A percentile compares a stretch with the other conserved stretches of the same genome.
Conservation (phyloP, 306 rosid species). For the Cicer cuneatum region DNA sequence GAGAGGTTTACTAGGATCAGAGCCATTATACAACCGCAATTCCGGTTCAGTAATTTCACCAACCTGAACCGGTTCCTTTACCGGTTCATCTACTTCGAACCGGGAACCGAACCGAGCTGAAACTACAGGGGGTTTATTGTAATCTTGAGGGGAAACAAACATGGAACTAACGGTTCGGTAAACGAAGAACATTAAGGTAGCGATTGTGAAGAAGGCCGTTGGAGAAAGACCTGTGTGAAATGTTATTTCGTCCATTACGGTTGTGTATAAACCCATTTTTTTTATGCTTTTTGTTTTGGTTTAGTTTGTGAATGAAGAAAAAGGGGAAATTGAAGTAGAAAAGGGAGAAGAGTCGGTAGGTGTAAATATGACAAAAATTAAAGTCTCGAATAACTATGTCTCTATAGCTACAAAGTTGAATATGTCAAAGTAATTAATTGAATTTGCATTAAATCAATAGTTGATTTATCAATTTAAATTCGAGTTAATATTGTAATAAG, state of each 20-base stretch:
- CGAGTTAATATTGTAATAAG: too few relatives aligned
- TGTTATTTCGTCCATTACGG: background rate
- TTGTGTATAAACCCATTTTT: background rate
- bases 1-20: background rate
- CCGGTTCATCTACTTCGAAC: background rate
- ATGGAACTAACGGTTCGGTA: conserved; percentile 10
- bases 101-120: background rate
- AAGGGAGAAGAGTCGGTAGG: background rate
- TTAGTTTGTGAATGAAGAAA: background rate
- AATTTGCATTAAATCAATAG: too few relatives aligned
- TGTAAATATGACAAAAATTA: too few relatives aligned
- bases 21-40: conserved; percentile 16
- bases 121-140: background rate
- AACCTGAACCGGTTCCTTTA: background rate
- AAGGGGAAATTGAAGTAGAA: background rate
- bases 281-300: background rate
- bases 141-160: conserved; percentile 12
- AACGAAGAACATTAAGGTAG: background rate
- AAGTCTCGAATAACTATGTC: too few relatives aligned
- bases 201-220: conserved; percentile 9
- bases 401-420: too few relatives aligned
- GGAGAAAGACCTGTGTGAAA: conserved; percentile 20
- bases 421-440: too few relatives aligned
- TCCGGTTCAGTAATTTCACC: conserved; percentile 9
- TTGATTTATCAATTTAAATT: too few relatives aligned